phyloP scores from a whole-genome alignment of 805 yeast species.

The Candida odintsovae region DNA sequence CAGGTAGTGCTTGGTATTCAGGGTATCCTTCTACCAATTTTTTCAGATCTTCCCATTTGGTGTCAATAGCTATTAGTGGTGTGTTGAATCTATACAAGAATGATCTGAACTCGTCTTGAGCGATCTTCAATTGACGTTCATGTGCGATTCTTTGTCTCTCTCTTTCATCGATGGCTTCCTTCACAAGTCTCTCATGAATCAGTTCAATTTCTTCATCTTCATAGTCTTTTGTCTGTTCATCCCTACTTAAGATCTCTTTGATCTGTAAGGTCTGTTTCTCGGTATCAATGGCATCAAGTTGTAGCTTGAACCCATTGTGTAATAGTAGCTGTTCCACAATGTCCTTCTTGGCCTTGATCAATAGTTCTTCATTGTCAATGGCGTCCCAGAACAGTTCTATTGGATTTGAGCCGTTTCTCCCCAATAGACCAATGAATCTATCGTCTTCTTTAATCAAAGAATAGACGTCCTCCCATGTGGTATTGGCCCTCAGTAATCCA shows the following conservation, averaged over 20 bases:
- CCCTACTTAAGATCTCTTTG: slow-evolving; percentile 12
- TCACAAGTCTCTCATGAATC: slow-evolving; percentile 24
- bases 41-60: slow-evolving; percentile 33
- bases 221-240: slow-evolving; percentile 20
- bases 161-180: slow-evolving; percentile 20
- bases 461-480: slow-evolving; percentile 56
- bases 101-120: slow-evolving; percentile 16
- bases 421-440: slow-evolving; percentile 56
- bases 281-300: slow-evolving; percentile 11
- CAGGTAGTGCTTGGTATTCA: slow-evolving; percentile 32
- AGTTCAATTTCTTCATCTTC: slow-evolving; percentile 25
- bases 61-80: slow-evolving; percentile 20
- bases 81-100: slow-evolving; percentile 20
- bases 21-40: slow-evolving; percentile 23
- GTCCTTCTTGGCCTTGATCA: slow-evolving; percentile 53
- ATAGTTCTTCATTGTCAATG: slow-evolving; percentile 54
- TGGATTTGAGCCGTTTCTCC: slow-evolving; percentile 74
- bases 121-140: slow-evolving; percentile 8
- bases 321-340: slow-evolving; percentile 47
- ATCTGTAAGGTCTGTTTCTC: slow-evolving; percentile 9
- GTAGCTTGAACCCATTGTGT: slow-evolving; percentile 23
- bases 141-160: slow-evolving; percentile 16
- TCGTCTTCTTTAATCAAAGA: slow-evolving; percentile 46
- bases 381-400: slow-evolving; percentile 72
- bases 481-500: slow-evolving; percentile 39